phyloP scores from a whole-genome alignment of 352 stramenopile species.

The Phytopythium montanum region DNA sequence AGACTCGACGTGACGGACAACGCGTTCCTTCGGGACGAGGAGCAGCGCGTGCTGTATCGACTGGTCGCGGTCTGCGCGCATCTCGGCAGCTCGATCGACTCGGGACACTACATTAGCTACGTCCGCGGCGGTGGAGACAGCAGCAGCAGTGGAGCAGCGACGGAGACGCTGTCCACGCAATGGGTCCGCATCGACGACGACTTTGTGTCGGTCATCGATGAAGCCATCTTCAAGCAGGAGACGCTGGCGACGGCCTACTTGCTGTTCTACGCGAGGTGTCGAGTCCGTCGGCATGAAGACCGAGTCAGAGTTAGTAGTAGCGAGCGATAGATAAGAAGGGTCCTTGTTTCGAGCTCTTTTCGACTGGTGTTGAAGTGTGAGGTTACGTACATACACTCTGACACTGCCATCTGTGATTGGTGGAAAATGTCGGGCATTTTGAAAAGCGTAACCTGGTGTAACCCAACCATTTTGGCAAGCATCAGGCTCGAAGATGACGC shows the following conservation, averaged over 20 bases:
- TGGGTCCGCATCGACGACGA: conserved; percentile 81
- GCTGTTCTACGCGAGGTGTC: conserved; percentile 58
- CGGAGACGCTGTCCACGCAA: conserved; percentile 7
- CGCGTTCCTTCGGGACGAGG: conserved; percentile 55
- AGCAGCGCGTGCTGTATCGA: conserved; percentile 39
- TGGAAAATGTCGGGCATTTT: too few relatives aligned
- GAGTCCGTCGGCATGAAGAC: not conserved
- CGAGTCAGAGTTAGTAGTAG: not conserved
- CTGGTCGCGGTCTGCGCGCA: conserved; percentile 73
- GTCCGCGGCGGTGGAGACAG: conserved; percentile 9
- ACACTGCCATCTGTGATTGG: too few relatives aligned
- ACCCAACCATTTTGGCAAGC: too few relatives aligned
- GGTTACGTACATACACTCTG: too few relatives aligned
- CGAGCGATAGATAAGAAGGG: not conserved
- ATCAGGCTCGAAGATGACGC: too few relatives aligned
- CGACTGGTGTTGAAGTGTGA: too few relatives aligned
- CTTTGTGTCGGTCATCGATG: conserved; percentile 42
- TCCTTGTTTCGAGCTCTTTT: too few relatives aligned
- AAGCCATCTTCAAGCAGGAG: conserved; percentile 35
- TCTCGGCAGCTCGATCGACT: conserved; percentile 50
- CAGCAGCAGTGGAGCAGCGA: not conserved
- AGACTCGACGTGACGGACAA: conserved; percentile 60
- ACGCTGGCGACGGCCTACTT: conserved; percentile 66
- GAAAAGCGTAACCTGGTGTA: too few relatives aligned
- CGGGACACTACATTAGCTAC: conserved; percentile 80